phyloP scores from a whole-genome alignment of 345 rosid species.

The Hibiscus trionum region DNA sequence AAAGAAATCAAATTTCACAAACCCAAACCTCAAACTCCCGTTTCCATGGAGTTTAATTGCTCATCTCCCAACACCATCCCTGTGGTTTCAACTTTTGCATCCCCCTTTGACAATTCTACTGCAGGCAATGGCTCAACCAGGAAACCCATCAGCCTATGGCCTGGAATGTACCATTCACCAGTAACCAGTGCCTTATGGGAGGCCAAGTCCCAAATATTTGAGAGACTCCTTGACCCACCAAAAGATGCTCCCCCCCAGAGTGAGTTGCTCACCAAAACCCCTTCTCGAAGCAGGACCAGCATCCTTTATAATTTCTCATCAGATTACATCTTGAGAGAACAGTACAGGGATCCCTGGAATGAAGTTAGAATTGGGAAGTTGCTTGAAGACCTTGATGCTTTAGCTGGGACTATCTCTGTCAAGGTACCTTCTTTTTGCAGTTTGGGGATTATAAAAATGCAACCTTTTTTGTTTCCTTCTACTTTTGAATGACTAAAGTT shows the following conservation, averaged over 20 bases:
- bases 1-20: not conserved
- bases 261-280: slow-evolving; percentile 38
- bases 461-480: not conserved
- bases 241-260: slow-evolving; percentile 20
- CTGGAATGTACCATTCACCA: slow-evolving; percentile 93
- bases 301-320: slow-evolving; percentile 61
- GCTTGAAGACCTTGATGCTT: slow-evolving; percentile 93
- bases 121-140: slow-evolving; percentile 57
- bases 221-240: slow-evolving; percentile 23
- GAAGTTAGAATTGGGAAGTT: slow-evolving; percentile 70
- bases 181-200: slow-evolving; percentile 88
- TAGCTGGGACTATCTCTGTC: slow-evolving; percentile 78
- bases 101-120: slow-evolving; percentile 18
- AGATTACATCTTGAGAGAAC: slow-evolving; percentile 71
- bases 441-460: not conserved
- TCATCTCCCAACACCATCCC: slow-evolving; percentile 10
- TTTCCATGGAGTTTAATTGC: slow-evolving; percentile 2
- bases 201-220: slow-evolving; percentile 63
- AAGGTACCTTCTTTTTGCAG: slow-evolving; percentile 35
- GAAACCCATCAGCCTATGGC: slow-evolving; percentile 81
- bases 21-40: not conserved
- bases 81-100: not conserved
- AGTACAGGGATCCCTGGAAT: slow-evolving; percentile 88
- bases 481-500: not conserved
- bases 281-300: slow-evolving; percentile 64